These are phyloP conservation scores for Fusarium redolens DNA, from an alignment of 2,329 filamentous ascomycete species.

Conservation along the genomic window DNA sequence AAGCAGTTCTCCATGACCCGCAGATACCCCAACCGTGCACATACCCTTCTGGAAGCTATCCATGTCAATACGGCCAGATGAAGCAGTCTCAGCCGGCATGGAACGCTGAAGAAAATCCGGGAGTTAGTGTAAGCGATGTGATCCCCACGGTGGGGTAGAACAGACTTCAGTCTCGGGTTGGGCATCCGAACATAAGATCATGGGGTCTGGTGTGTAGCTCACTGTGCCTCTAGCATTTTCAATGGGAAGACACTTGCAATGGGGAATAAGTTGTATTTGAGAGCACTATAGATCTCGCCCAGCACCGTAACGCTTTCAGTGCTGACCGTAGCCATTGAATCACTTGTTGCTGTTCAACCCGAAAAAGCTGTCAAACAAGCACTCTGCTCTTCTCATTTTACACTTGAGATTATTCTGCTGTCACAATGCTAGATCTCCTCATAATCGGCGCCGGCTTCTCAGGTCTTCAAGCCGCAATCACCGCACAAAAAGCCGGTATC, in stretches of 20 bases:
- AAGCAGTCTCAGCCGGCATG: background rate
- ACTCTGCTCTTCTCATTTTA: no score
- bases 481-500: slow-evolving; percentile 51
- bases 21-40: background rate
- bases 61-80: background rate
- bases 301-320: no score
- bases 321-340: no score
- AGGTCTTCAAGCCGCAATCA: slow-evolving; percentile 52
- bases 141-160: background rate
- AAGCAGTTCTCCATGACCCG: background rate
- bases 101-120: background rate
- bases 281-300: no score
- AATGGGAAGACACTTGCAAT: no score
- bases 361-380: no score
- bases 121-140: background rate
- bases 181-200: background rate
- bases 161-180: background rate
- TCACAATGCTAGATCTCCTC: slow-evolving; percentile 44
- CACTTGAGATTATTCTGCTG: no score
- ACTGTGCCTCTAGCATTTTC: background rate
- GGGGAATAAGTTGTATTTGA: no score
- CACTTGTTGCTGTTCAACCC: no score
- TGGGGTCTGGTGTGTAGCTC: rapidly evolving
- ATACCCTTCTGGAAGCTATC: background rate
- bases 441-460: slow-evolving; percentile 60